A percentile compares a stretch with the other conserved stretches of the same genome.
Conservation (phyloP, 495 filamentous ascomycete species). For the Geopyxis carbonaria region DNA sequence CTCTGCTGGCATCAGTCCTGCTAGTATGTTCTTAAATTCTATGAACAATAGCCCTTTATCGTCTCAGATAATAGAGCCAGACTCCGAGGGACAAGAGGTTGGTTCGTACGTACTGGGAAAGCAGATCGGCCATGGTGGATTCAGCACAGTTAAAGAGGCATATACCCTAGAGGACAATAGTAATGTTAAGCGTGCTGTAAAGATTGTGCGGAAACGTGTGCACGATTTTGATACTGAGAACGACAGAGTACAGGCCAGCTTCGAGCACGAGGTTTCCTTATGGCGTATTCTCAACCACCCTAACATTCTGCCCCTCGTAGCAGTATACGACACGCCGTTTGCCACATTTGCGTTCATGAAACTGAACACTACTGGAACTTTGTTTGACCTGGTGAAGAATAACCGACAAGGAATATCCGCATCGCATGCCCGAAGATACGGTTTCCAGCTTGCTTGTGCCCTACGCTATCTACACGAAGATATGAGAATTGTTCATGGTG, state of each 20-base stretch:
- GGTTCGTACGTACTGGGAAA: constrained; percentile 58
- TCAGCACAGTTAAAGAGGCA: constrained; percentile 55
- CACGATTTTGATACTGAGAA: constrained; percentile 45
- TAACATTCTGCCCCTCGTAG: constrained; percentile 47
- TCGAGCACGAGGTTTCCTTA: constrained; percentile 55
- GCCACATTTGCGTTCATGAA: constrained; percentile 63
- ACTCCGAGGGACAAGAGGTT: constrained; percentile 59
- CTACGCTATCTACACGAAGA: constrained; percentile 60
- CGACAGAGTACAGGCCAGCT: constrained; percentile 52
- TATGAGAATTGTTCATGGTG: constrained; percentile 50
- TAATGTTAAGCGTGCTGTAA: constrained; percentile 44
- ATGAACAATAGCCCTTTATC: not conserved
- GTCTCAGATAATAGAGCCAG: constrained; percentile 39
- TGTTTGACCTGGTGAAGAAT: constrained; percentile 48
- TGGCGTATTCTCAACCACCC: constrained; percentile 54
- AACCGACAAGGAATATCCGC: constrained; percentile 39
- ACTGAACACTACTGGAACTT: constrained; percentile 47
- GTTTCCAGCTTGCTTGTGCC: constrained; percentile 50
- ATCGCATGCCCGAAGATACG: constrained; percentile 42
- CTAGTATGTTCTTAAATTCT: constrained; percentile 2
- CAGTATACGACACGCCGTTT: constrained; percentile 51
- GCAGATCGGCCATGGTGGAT: constrained; percentile 52
- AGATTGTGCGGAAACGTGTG: constrained; percentile 52
- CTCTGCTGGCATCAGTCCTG: constrained; percentile 5
- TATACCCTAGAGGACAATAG: constrained; percentile 43